A percentile compares a stretch with the other conserved stretches of the same genome.
phyloP scores from a whole-genome alignment of 2,329 filamentous ascomycete genomes.

The Rachicladosporium sp. region DNA sequence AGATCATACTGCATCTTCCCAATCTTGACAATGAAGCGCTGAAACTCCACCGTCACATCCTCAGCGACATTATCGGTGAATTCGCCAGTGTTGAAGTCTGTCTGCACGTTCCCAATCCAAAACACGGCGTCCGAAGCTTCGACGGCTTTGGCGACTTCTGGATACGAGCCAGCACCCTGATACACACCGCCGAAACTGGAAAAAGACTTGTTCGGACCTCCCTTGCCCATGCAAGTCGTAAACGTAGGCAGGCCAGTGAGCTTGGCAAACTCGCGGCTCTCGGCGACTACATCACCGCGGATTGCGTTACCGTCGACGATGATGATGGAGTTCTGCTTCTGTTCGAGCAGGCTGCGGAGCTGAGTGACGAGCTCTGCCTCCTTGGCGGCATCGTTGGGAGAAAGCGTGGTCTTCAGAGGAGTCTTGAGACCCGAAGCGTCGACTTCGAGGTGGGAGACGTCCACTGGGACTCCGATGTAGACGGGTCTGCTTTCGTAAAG shows the following conservation, averaged over 20 bases:
- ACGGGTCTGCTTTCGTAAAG: constrained; percentile 14
- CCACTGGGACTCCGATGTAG: constrained; percentile 16
- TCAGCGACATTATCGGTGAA: constrained; percentile 18
- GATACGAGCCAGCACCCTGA: constrained; percentile 12
- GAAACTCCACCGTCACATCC: constrained; percentile 20
- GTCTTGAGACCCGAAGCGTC: constrained; percentile 6
- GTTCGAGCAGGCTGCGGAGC: constrained; percentile 5
- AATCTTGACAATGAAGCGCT: constrained; percentile 49
- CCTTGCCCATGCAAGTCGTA: constrained; percentile 14
- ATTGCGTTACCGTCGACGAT: constrained; percentile 14
- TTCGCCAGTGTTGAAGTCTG: constrained; percentile 19
- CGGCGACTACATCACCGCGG: constrained; percentile 7
- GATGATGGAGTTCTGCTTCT: constrained; percentile 9
- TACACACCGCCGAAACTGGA: constrained; percentile 15
- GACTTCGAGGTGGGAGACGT: constrained; percentile 10
- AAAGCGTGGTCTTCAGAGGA: constrained; percentile 4
- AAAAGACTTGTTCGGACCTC: constrained; percentile 8
- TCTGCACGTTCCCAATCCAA: constrained; percentile 9
- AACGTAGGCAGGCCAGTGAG: constrained; percentile 10
- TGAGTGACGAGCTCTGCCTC: constrained; percentile 5
- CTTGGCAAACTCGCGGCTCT: constrained; percentile 9
- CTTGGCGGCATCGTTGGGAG: constrained; percentile 2
- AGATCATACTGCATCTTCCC: constrained; percentile 62
- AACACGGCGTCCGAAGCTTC: constrained; percentile 13
- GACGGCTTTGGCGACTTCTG: constrained; percentile 11